phyloP scores from a whole-genome alignment of 306 rosid species.

The Phaseolus lunatus region DNA sequence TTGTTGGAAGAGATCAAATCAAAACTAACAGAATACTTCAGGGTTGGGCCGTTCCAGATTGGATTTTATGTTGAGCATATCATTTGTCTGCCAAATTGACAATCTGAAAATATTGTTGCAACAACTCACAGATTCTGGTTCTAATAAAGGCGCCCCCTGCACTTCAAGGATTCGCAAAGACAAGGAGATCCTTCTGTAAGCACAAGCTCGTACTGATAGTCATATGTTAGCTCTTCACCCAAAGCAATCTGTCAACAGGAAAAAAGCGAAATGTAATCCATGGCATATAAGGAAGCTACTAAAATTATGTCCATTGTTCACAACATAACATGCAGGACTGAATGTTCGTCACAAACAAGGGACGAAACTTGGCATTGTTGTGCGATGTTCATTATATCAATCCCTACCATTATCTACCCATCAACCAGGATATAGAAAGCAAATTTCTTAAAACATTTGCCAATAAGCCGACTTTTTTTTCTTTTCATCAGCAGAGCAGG shows the following conservation, averaged over 20 bases:
- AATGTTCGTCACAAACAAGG: background rate
- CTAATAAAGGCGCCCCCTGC: constrained; percentile 71
- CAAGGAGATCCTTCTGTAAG: constrained; percentile 77
- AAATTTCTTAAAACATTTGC: constrained; percentile 27
- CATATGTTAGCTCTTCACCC: constrained; percentile 90
- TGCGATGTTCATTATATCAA: background rate
- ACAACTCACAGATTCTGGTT: constrained; percentile 13
- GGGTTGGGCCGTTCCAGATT: constrained; percentile 8
- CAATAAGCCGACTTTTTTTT: background rate
- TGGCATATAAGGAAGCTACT: background rate
- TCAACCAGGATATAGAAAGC: constrained; percentile 28
- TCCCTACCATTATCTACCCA: background rate
- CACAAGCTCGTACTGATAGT: constrained; percentile 61
- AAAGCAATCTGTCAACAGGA: constrained; percentile 71
- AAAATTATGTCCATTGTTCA: background rate
- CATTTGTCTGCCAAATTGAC: constrained; percentile 36
- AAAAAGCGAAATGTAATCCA: constrained; percentile 40
- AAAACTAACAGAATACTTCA: constrained; percentile 16
- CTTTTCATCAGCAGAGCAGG: background rate
- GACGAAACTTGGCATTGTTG: background rate
- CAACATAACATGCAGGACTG: background rate
- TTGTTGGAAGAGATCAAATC: constrained; percentile 16
- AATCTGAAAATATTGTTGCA: constrained; percentile 38
- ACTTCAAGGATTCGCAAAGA: constrained; percentile 67
- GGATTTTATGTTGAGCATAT: constrained; percentile 23